Conservation (phyloP, 208 protist genomes). For the Trichomonas gallinae region DNA sequence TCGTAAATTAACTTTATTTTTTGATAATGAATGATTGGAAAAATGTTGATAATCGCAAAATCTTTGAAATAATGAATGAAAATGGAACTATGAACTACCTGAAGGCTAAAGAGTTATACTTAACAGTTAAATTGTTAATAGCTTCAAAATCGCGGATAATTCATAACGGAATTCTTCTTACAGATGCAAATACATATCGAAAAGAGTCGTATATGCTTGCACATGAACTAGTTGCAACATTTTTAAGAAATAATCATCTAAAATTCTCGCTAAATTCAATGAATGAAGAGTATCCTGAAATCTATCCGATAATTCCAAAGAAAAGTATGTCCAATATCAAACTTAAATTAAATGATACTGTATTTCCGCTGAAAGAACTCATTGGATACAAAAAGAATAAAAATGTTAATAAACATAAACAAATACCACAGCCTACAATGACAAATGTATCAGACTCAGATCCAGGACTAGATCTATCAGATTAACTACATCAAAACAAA, state of each 20-base stretch:
- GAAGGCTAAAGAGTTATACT: not conserved
- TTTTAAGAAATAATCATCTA: not conserved
- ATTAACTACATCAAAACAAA: not conserved
- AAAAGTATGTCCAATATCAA: not conserved
- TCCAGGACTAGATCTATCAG: not conserved
- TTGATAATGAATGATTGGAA: too few relatives aligned
- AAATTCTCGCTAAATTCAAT: not conserved
- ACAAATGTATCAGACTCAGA: not conserved
- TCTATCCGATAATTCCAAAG: not conserved
- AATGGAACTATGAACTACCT: not conserved
- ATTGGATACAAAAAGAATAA: not conserved
- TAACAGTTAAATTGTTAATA: not conserved
- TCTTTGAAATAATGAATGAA: not conserved
- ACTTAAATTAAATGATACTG: not conserved
- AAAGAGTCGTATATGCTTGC: not conserved
- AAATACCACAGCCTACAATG: not conserved
- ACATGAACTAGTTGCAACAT: not conserved
- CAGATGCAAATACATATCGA: not conserved
- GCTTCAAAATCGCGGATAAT: not conserved
- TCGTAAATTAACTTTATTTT: too few relatives aligned
- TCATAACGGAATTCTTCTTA: not conserved
- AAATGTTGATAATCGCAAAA: not conserved
- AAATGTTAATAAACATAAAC: not conserved
- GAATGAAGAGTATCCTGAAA: not conserved
- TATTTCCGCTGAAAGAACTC: not conserved